Evolutionary conservation across 306 rosid species (phyloP).

Genomic region (Crotalaria pallida): DNA sequence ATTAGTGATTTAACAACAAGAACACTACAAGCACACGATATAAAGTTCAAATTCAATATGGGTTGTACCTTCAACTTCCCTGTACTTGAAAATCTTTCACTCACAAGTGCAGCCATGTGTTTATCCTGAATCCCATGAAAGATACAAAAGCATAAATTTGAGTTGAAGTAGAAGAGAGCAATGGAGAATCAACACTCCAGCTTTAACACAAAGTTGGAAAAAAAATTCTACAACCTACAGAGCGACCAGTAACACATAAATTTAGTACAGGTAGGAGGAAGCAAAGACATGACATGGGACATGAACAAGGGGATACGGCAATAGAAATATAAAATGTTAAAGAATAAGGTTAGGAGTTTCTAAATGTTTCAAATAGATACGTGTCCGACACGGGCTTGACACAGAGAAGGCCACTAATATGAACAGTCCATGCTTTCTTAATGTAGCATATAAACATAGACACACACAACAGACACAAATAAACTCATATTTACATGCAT

Average conservation of each 20-base stretch:
- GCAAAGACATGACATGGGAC: too few relatives aligned
- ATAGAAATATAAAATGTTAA: too few relatives aligned
- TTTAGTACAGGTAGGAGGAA: too few relatives aligned
- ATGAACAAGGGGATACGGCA: too few relatives aligned
- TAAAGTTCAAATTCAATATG: background rate
- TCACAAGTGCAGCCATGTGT: conserved; percentile 80
- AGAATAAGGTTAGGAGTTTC: too few relatives aligned
- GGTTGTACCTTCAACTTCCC: conserved; percentile 60
- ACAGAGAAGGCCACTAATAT: too few relatives aligned
- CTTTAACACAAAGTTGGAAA: background rate
- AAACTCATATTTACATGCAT: background rate
- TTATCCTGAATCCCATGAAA: conserved; percentile 52
- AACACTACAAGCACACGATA: background rate
- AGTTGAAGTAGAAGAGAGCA: background rate
- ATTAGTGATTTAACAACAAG: background rate
- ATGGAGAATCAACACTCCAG: background rate
- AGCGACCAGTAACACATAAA: background rate
- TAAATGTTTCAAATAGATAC: too few relatives aligned
- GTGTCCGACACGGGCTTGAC: too few relatives aligned
- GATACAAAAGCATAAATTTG: conserved; percentile 8
- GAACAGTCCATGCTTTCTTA: too few relatives aligned
- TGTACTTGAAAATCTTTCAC: conserved; percentile 64
- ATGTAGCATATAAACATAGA: background rate
- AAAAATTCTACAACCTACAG: background rate
- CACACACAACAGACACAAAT: background rate